phyloP scores from a whole-genome alignment of 2,329 filamentous ascomycete genomes.

The Fusarium algeriense region DNA sequence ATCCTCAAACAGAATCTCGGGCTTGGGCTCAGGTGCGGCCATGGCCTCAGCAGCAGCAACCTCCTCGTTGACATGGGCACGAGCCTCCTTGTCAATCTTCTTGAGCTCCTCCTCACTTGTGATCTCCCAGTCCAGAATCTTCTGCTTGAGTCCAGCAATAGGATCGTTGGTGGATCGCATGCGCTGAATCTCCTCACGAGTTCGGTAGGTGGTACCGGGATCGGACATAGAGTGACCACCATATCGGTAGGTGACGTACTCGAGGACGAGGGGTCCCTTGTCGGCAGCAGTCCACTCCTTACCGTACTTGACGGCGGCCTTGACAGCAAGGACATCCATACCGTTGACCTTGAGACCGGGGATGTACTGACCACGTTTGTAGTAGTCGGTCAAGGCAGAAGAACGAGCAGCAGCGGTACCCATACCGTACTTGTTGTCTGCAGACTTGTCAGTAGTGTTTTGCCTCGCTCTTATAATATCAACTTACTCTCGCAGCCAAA shows the following conservation, averaged over 20 bases:
- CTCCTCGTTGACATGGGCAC: conserved; percentile 86
- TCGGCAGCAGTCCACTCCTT: conserved; percentile 86
- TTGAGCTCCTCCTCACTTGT: conserved; percentile 96
- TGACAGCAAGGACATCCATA: conserved; percentile 98
- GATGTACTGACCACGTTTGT: conserved; percentile 99
- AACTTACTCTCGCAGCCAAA: conserved; percentile 97
- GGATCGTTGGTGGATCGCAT: conserved; percentile 99
- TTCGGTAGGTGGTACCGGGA: conserved; percentile 98
- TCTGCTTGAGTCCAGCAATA: conserved; percentile 97
- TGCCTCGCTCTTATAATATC: not conserved
- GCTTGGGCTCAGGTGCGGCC: conserved; percentile 80
- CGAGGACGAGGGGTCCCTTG: conserved; percentile 94
- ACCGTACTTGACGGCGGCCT: conserved; percentile 93
- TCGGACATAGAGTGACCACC: conserved; percentile 99
- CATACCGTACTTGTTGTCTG: conserved; percentile 99
- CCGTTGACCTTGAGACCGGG: conserved; percentile 99
- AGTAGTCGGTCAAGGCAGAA: conserved; percentile 98
- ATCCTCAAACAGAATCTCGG: conserved; percentile 86
- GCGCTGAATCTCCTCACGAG: conserved; percentile 98
- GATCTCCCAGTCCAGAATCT: conserved; percentile 95
- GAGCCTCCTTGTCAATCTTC: conserved; percentile 92
- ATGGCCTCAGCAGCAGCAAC: conserved; percentile 92
- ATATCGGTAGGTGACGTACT: conserved; percentile 99
- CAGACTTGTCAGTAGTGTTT: conserved; percentile 20
- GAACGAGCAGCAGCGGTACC: conserved; percentile 95